Conservation (phyloP, 139 green algal genomes). For the Zygnema circumcarinatum region DNA sequence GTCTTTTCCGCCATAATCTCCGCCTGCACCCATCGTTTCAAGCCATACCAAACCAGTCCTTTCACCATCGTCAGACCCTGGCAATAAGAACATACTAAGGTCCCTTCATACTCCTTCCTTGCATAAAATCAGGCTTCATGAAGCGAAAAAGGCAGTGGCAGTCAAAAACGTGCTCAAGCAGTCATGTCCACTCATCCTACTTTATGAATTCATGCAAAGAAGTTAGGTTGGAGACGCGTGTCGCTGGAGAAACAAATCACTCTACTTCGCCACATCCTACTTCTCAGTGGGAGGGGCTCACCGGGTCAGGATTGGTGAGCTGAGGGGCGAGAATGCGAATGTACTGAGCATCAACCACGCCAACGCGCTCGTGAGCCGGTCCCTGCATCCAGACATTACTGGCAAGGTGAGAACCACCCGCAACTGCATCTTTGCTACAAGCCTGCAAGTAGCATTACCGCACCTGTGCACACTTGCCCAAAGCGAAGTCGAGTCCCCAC, state of each 20-base stretch:
- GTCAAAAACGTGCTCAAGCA: neutral
- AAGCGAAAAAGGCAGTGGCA: neutral
- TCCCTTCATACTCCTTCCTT: no score
- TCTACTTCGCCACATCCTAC: neutral
- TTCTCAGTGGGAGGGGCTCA: neutral
- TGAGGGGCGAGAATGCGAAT: neutral
- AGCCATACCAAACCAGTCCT: neutral
- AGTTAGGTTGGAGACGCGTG: no score
- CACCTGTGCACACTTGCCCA: slow-evolving; percentile 25
- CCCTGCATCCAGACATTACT: neutral
- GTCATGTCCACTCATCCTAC: no score
- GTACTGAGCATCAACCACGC: slow-evolving; percentile 26
- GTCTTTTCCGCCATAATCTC: neutral
- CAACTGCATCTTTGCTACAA: neutral
- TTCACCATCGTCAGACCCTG: no score
- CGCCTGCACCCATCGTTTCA: neutral
- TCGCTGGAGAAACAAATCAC: no score
- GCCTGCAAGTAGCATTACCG: neutral
- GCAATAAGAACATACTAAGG: no score
- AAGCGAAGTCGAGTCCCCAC: slow-evolving; percentile 37
- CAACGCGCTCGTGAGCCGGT: neutral
- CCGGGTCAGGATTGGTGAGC: neutral
- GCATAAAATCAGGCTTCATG: no score
- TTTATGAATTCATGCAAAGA: no score
- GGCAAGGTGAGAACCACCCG: neutral